Evolutionary conservation across 2,329 filamentous ascomycete species (phyloP).

Genomic region (Macroventuria anomochaeta): DNA sequence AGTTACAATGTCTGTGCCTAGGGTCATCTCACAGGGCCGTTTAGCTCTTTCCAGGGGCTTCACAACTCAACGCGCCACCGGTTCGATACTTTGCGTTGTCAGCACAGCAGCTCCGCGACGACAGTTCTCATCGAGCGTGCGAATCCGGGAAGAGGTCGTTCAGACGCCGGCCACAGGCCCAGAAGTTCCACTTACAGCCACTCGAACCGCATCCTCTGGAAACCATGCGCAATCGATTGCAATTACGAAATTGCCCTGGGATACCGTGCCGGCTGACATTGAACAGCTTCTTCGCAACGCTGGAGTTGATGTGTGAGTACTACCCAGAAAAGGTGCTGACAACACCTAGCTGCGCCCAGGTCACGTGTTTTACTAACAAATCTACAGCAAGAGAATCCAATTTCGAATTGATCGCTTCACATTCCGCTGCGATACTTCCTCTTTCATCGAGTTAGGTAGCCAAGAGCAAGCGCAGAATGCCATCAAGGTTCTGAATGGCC

Average conservation of each 20-base stretch:
- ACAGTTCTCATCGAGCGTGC: conserved; percentile 21
- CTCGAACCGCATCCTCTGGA: not conserved
- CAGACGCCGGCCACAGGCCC: conserved; percentile 16
- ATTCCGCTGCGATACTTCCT: conserved; percentile 19
- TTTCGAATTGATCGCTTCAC: conserved; percentile 31
- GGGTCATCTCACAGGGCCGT: conserved; percentile 17
- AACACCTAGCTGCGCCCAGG: not conserved
- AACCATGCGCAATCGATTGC: conserved; percentile 18
- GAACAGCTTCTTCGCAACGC: conserved; percentile 20
- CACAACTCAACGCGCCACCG: conserved; percentile 18
- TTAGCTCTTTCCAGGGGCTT: conserved; percentile 20
- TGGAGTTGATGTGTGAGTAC: conserved; percentile 32
- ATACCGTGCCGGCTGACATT: conserved; percentile 17
- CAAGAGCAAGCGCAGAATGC: conserved; percentile 26
- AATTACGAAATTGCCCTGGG: conserved; percentile 20
- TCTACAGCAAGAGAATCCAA: conserved; percentile 24
- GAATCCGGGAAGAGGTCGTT: conserved; percentile 7
- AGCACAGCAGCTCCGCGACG: conserved; percentile 18
- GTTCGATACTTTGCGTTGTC: conserved; percentile 15
- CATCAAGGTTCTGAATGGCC: conserved; percentile 13
- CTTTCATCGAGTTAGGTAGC: conserved; percentile 26
- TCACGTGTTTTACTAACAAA: conserved; percentile 8
- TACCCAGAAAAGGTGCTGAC: not conserved
- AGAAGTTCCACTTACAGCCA: conserved; percentile 8
- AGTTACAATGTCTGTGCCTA: conserved; percentile 26